Evolutionary conservation across 2,329 filamentous ascomycete species (phyloP).

Genomic region (Tolypocladium nubicola): DNA sequence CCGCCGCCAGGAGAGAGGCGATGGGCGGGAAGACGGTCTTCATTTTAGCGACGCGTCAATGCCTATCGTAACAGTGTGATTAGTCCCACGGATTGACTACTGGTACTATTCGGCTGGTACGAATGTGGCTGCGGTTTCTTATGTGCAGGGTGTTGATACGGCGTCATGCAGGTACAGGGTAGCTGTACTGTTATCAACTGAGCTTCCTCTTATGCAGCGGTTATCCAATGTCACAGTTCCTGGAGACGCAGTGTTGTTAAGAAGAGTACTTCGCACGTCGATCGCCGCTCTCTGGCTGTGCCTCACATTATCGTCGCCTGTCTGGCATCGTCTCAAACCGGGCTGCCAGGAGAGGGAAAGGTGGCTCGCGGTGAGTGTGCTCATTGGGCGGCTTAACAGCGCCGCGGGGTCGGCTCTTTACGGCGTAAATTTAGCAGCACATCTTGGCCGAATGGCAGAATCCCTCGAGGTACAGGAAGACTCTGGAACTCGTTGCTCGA

Average conservation of each 20-base stretch:
- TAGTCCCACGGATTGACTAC: no score
- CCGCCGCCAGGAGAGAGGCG: not conserved
- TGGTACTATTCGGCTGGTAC: not conserved
- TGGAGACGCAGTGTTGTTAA: not conserved
- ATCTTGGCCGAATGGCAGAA: not conserved
- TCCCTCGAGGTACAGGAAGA: not conserved
- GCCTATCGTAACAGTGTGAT: not conserved
- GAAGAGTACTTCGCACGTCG: not conserved
- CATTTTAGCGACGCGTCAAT: not conserved
- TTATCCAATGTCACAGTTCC: not conserved
- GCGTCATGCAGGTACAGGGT: not conserved
- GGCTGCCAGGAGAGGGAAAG: not conserved
- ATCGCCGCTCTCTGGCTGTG: not conserved
- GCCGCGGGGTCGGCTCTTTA: not conserved
- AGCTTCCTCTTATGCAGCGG: not conserved
- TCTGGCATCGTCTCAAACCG: not conserved
- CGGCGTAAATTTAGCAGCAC: not conserved
- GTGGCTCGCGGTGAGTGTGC: not conserved
- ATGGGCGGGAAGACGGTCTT: not conserved
- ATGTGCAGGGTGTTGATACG: not conserved
- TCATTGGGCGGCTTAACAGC: not conserved
- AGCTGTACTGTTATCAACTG: not conserved
- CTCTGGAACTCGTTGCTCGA: not conserved
- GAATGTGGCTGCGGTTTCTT: not conserved
- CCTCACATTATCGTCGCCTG: not conserved